Base-by-base conservation (phyloP, 345 rosid genomes). In the Eucalyptus tenuipes region DNA sequence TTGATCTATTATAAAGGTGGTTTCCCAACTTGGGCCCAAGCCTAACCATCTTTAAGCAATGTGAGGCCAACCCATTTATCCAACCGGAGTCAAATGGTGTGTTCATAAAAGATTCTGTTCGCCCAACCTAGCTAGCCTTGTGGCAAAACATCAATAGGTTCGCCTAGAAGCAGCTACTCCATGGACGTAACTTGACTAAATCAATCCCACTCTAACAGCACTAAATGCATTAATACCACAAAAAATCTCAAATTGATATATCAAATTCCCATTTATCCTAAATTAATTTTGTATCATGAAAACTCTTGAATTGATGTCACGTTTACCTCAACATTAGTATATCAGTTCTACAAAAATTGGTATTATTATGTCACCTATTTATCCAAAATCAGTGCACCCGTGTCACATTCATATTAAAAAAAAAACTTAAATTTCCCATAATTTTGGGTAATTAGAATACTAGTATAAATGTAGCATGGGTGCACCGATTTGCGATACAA, bases 351-450 rank as follows among this genome's bases (percentile, higher is more conserved):
- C 22, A 50, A 16, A 50, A 50, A 16, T 16, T 50, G 53, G 8
- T 50, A 50, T 50, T 50, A 50, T 50, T 6, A 50, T 50, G 55
- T 50, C 55, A 17, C 55, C 55, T 50, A 22, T 1, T 22, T 22
- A 22, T 55, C 59, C 40, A 16, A 31, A 15, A 66, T 8, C 1
- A 8, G 0, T 4, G 9, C 1, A 66, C 1, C 3, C 3, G 0
- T 31, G 5, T 15, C 79, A 31, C 40, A 1, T 16, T 50, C 55
- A 50, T n/a, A n/a, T n/a, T n/a, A 3, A 0, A n/a, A n/a, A 59
- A 25, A 64, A 64, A 7, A 0, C 0, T 14, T 5, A 64, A 0
- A n/a, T 64, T n/a, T n/a, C 16, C 4, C 9, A n/a, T 27, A 64
- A 13, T 13, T 64, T 64, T 29, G 37, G 2, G 5, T 50, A 6